These are phyloP conservation scores for Fagopyrum tataricum DNA, from an alignment of 148 eudicot species.

Conservation along the genomic window DNA sequence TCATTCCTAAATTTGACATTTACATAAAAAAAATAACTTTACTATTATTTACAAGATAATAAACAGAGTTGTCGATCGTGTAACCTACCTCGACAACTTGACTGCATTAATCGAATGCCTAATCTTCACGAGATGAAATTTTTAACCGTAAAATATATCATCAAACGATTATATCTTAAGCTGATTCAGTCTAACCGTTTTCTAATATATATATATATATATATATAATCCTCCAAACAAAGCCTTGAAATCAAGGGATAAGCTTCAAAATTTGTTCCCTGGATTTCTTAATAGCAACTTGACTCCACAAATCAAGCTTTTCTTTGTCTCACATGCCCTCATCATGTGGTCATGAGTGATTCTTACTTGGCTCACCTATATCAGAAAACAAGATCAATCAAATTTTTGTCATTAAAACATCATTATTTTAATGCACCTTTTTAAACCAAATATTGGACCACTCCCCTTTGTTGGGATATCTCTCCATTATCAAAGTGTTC, in stretches of 20 bases:
- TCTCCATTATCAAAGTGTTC: not conserved
- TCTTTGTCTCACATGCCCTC: constrained; percentile 18
- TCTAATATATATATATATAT: not conserved
- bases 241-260: not conserved
- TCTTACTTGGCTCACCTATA: not conserved
- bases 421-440: not conserved
- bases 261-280: not conserved
- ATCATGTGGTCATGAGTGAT: constrained; percentile 7
- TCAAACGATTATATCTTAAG: no score
- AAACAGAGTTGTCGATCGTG: no score
- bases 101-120: no score
- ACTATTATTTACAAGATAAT: no score
- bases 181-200: not conserved
- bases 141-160: no score
- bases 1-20: no score
- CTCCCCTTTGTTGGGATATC: not conserved
- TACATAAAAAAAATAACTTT: no score
- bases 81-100: no score
- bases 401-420: not conserved
- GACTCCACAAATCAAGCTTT: not conserved
- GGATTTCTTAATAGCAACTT: not conserved
- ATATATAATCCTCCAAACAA: not conserved
- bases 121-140: no score
- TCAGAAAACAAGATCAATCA: not conserved
- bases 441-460: constrained; percentile 11